Percentiles rank a stretch among this genome's conserved stretches.
Conservation (phyloP, 768 basidiomycete species). For the Cystofilobasidium ferigula region DNA sequence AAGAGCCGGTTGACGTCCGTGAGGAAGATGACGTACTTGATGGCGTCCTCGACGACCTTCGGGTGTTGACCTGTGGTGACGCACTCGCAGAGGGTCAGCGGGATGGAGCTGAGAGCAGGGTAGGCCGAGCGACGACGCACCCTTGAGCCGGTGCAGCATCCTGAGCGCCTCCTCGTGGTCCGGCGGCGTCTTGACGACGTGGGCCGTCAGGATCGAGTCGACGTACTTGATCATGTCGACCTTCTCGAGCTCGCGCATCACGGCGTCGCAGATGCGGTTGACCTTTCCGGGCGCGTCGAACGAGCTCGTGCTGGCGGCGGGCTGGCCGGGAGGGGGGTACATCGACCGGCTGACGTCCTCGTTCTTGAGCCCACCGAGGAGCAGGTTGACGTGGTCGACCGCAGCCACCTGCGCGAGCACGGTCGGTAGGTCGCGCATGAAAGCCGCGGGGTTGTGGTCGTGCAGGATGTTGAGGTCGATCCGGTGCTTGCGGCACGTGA, state of each 20-base stretch:
- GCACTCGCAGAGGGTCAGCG: not conserved
- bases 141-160: conserved; percentile 63
- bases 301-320: conserved; percentile 35
- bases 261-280: conserved; percentile 60
- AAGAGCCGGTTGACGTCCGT: conserved; percentile 84
- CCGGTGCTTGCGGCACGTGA: conserved; percentile 82
- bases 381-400: conserved; percentile 83
- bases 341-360: conserved; percentile 36
- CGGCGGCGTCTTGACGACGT: conserved; percentile 81
- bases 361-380: conserved; percentile 69
- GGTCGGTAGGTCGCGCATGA: conserved; percentile 50
- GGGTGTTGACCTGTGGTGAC: conserved; percentile 48
- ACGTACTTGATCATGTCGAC: conserved; percentile 65
- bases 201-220: conserved; percentile 81
- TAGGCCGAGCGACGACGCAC: conserved; percentile 40
- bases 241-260: conserved; percentile 65
- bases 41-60: conserved; percentile 80
- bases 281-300: conserved; percentile 51
- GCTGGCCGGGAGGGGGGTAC: conserved; percentile 28
- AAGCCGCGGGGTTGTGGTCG: conserved; percentile 60
- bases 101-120: not conserved
- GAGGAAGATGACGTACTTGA: conserved; percentile 97
- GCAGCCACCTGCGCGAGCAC: conserved; percentile 81
- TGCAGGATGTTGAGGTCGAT: conserved; percentile 84
- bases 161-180: conserved; percentile 77